Evolutionary conservation across 139 green algal genomes (phyloP).

Genomic region (Chlorella vulgaris): DNA sequence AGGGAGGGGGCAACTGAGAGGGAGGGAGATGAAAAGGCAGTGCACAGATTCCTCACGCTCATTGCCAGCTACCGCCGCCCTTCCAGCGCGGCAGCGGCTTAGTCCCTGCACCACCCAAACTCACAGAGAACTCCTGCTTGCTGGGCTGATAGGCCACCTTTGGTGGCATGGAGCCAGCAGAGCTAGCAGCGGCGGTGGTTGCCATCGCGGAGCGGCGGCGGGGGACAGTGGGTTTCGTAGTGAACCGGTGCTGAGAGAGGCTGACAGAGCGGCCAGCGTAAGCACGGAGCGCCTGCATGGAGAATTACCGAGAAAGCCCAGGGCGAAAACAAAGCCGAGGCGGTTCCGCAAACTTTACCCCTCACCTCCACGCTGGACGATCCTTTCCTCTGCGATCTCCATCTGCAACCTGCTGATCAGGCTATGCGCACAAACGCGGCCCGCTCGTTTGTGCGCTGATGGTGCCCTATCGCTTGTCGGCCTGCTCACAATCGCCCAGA

Average conservation of each 20-base stretch:
- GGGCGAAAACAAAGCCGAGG: too few relatives aligned
- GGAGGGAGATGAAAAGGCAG: background rate
- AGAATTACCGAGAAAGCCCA: too few relatives aligned
- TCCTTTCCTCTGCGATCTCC: too few relatives aligned
- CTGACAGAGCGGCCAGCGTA: background rate
- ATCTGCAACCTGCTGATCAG: too few relatives aligned
- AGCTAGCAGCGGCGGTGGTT: background rate
- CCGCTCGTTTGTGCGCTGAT: too few relatives aligned
- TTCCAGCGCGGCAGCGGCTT: too few relatives aligned
- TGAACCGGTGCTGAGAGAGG: background rate
- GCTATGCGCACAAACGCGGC: too few relatives aligned
- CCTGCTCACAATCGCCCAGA: too few relatives aligned
- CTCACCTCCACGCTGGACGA: too few relatives aligned
- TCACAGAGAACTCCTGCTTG: slow-evolving; percentile 5
- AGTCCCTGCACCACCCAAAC: background rate
- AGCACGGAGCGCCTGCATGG: background rate
- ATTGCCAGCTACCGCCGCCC: too few relatives aligned
- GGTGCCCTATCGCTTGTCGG: too few relatives aligned
- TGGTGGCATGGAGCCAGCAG: background rate
- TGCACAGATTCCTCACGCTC: background rate
- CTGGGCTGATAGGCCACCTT: slow-evolving; percentile 8
- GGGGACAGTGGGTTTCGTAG: background rate
- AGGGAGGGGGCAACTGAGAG: background rate
- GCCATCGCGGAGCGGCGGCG: background rate
- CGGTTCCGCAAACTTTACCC: too few relatives aligned